Base-by-base conservation (phyloP, 2,329 filamentous ascomycete genomes). In the Verticillium dahliae region DNA sequence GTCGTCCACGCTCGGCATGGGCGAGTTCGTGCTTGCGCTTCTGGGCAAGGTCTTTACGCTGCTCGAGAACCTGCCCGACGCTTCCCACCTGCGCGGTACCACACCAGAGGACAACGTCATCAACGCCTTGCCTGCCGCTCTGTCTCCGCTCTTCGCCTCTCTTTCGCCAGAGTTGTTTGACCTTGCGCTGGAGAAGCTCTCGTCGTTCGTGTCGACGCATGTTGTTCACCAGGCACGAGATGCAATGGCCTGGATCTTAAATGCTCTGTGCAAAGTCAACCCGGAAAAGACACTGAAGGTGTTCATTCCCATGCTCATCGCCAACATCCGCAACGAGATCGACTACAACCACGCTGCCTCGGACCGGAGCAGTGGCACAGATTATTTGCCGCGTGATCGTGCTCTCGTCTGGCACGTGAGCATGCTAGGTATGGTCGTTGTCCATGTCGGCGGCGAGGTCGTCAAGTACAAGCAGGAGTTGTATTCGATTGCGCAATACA, bases 191-290 rank as follows among this genome's bases (percentile, higher is more conserved):
- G 90, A 96, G 63, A 98, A 98, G 79, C 87, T 99, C 68, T 90
- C 92, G 2, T 86, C 91, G 37, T 99, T 99, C 73, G 90, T 97
- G 33, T 89, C 90, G 1, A 91, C 91, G 65, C 95, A 98, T 76
- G 95, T 99, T 57, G 94, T 99, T 18, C 93, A 99, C 69, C 95
- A 98, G 75, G 94, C 95, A 60, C 84, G 94, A 66, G 95, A 99
- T 80, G 94, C 95, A 7, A 97, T 99, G 90, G 95, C 96, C 1
- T 99, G 97, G 83, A 98, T 98, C 60, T 91, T 94, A 76, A 98
- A 97, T 74, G 91, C 92, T 0, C 82, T 99, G 31, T 97, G 95
- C 81, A 98, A 98, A 76, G 92, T 96, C 67, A 91, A 96, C 68
- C 93, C 96, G 0, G 88, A 94, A 72, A 97, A 97, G 78, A 92